A percentile compares a stretch with the other conserved stretches of the same genome.
Evolutionary conservation across 345 rosid genomes (phyloP).

Genomic region (Lepidium africanum): DNA sequence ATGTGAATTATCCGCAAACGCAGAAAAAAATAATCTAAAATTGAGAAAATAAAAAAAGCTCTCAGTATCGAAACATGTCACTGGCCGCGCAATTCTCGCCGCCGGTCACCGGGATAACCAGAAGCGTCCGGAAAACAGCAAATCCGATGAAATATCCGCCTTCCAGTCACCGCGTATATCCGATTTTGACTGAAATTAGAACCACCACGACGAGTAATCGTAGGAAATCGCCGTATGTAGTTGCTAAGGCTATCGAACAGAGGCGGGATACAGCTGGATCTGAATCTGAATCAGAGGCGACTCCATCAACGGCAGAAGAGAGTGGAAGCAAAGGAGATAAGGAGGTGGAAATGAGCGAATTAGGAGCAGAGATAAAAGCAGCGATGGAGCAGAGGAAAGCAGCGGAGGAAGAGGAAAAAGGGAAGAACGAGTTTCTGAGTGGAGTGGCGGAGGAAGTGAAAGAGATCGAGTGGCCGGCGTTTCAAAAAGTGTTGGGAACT

Average conservation of each 20-base stretch:
- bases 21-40: not conserved
- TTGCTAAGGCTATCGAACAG: conserved; percentile 45
- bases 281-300: conserved; percentile 22
- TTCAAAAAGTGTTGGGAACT: conserved; percentile 73
- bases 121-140: not conserved
- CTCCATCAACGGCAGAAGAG: conserved; percentile 21
- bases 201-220: not conserved
- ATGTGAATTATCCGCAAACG: conserved; percentile 13
- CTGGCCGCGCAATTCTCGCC: conserved; percentile 28
- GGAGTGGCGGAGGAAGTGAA: conserved; percentile 81
- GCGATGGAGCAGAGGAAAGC: conserved; percentile 63
- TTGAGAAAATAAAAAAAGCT: not conserved
- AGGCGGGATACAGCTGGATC: conserved; percentile 42
- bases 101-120: conserved; percentile 8
- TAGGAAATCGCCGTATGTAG: conserved; percentile 1
- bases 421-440: conserved; percentile 35
- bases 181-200: not conserved
- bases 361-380: conserved; percentile 70
- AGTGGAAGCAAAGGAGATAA: conserved; percentile 2
- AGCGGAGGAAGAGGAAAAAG: conserved; percentile 30
- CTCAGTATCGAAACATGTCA: conserved; percentile 23
- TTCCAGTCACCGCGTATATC: not conserved
- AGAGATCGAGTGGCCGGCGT: conserved; percentile 93
- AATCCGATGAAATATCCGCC: not conserved
- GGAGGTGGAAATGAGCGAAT: conserved; percentile 35